Evolutionary conservation across 345 rosid genomes (phyloP), one percentile per base, ranked within the genome.

Genomic region (Noccaea caerulescens): DNA sequence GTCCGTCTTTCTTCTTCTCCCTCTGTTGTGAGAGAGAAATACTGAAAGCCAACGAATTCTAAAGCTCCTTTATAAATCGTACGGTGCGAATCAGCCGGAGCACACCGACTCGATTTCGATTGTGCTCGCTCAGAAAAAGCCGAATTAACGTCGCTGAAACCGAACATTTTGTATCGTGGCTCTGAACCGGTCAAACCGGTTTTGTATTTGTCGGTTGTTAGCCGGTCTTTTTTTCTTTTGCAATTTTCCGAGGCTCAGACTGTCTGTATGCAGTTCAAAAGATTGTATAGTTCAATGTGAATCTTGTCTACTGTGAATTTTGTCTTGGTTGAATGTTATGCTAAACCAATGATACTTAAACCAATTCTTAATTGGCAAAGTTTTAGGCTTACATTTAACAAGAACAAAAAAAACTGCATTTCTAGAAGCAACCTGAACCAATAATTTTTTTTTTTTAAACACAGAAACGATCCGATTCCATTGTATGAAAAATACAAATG

Each of bases 111-210:
- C n/a, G n/a, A n/a, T 41, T 43, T 43, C 36, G 50, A 37, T 57
- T 36, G 49, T 37, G 8, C 43, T 68, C 14, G 9, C n/a, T 45
- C 72, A 2, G 13, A 4, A 27, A 23, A 52, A 33, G 2, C 38
- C 18, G 56, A 18, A 16, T 5, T 6, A 34, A 14, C 34, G 27
- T 62, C 36, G 46, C 8, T 47, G 6, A 23, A 65, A 14, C 32
- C 45, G 7, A 49, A 38, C 56, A 63, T 36, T 3, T 30, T 27
- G 30, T 8, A 8, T 49, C 5, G 20, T 53, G 42, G 8, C 34
- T 23, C 5, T 47, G n/a, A 23, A 36, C 64, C 46, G 64, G 65
- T 69, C 39, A 5, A 72, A 54, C 56, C 70, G 70, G 50, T 54
- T 63, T 3, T 33, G 42, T 30, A 14, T 47, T 27, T 27, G 30